phyloP scores from a whole-genome alignment of 2,329 filamentous ascomycete species.

The Samsoniella hepiali region DNA sequence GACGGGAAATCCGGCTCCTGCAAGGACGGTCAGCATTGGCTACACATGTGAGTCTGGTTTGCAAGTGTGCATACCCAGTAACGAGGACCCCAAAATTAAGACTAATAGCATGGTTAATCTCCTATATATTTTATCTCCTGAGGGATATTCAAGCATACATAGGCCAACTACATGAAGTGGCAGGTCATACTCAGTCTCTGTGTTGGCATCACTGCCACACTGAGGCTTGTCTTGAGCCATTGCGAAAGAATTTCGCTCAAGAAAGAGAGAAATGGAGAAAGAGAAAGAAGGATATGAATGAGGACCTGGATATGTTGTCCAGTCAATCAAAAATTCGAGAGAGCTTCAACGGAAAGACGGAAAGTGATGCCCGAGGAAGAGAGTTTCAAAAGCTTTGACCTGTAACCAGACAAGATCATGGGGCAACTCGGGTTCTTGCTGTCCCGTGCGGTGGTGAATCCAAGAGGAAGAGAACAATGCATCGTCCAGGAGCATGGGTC shows the following conservation, averaged over 20 bases:
- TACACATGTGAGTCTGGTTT: neutral
- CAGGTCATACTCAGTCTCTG: constrained; percentile 27
- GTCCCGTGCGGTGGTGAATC: neutral
- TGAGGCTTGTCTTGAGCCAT: constrained; percentile 27
- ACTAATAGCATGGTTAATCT: constrained; percentile 22
- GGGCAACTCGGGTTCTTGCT: neutral
- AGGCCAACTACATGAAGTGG: constrained; percentile 29
- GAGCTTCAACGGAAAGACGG: neutral
- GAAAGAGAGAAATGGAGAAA: too few relatives aligned
- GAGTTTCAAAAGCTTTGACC: neutral
- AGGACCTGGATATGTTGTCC: neutral
- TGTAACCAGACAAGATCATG: constrained; percentile 10
- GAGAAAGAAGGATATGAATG: neutral
- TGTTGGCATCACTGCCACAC: constrained; percentile 25
- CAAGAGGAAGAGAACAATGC: neutral
- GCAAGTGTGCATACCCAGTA: constrained; percentile 23
- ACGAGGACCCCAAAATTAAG: constrained; percentile 28
- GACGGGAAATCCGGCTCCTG: constrained; percentile 50
- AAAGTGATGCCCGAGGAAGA: neutral
- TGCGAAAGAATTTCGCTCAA: neutral
- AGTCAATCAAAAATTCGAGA: neutral
- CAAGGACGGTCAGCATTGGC: neutral
- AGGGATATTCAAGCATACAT: constrained; percentile 25
- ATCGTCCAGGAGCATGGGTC: neutral
- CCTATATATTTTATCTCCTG: too few relatives aligned